phyloP scores from a whole-genome alignment of 2,329 filamentous ascomycete species.

The Truncatella angustata region DNA sequence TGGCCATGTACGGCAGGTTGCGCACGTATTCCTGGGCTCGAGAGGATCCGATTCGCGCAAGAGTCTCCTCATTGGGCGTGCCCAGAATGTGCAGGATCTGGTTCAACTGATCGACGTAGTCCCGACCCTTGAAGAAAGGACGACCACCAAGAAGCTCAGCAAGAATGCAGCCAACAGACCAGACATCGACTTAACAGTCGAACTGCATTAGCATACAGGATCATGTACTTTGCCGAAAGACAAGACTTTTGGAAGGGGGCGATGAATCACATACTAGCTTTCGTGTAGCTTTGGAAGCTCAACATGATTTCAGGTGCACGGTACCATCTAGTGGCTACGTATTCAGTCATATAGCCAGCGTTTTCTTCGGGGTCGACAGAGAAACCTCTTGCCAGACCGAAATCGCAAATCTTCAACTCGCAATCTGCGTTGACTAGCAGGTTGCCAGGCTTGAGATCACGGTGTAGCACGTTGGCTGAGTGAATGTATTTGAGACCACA shows the following conservation, averaged over 20 bases:
- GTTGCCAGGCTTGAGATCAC: conserved; percentile 96
- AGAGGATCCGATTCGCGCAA: conserved; percentile 89
- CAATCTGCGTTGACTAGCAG: conserved; percentile 97
- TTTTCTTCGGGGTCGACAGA: conserved; percentile 97
- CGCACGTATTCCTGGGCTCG: conserved; percentile 97
- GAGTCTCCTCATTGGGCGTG: conserved; percentile 92
- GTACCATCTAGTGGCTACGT: conserved; percentile 96
- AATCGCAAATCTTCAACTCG: conserved; percentile 99
- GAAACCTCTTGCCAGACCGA: conserved; percentile 93
- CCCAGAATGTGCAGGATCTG: conserved; percentile 98
- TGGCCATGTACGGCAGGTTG: conserved; percentile 92
- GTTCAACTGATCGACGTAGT: conserved; percentile 99
- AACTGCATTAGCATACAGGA: too few relatives aligned
- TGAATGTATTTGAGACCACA: conserved; percentile 99
- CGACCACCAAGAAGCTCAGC: conserved; percentile 93
- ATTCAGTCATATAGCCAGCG: conserved; percentile 99
- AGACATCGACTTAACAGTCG: conserved; percentile 78
- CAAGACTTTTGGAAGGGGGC: background rate
- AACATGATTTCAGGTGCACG: conserved; percentile 97
- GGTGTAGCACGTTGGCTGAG: conserved; percentile 94
- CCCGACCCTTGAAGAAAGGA: conserved; percentile 98
- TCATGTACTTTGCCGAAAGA: background rate
- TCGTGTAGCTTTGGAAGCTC: conserved; percentile 99
- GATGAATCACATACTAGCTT: conserved; percentile 78
- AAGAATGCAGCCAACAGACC: conserved; percentile 97